These are phyloP conservation scores for Boletus coccyginus DNA, from an alignment of 768 basidiomycete species.

Conservation along the genomic window DNA sequence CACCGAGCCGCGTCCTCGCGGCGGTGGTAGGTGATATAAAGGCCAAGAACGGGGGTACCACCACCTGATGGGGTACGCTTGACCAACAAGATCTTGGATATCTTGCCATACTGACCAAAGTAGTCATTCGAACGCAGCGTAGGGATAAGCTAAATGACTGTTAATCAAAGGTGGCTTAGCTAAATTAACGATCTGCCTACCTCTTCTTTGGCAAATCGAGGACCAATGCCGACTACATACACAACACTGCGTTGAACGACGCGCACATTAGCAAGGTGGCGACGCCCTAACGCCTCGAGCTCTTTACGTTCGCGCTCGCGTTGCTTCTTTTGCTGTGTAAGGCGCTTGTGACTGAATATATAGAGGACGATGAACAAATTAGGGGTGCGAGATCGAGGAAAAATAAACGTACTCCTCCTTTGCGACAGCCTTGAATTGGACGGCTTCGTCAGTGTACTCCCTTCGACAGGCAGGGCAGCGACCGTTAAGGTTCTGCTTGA, in stretches of 20 bases:
- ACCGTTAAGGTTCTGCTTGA: constrained; percentile 92
- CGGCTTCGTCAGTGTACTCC: constrained; percentile 86
- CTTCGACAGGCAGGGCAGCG: constrained; percentile 96
- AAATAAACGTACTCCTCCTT: constrained; percentile 83
- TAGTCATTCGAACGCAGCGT: constrained; percentile 93
- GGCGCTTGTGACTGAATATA: constrained; percentile 76
- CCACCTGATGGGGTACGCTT: constrained; percentile 81
- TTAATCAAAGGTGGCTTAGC: not conserved
- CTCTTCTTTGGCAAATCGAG: constrained; percentile 94
- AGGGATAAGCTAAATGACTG: constrained; percentile 66
- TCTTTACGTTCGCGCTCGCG: constrained; percentile 95
- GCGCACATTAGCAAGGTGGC: constrained; percentile 87
- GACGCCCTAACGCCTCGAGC: constrained; percentile 78
- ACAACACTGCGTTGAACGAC: constrained; percentile 97
- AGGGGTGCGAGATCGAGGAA: not conserved
- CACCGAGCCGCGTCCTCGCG: constrained; percentile 93
- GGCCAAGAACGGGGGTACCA: constrained; percentile 75
- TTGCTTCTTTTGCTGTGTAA: constrained; percentile 93
- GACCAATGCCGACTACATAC: constrained; percentile 93
- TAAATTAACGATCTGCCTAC: constrained; percentile 42
- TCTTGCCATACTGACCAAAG: constrained; percentile 98
- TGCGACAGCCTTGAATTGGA: constrained; percentile 94
- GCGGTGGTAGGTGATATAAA: constrained; percentile 94
- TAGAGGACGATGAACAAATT: constrained; percentile 16
- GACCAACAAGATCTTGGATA: constrained; percentile 89